A percentile compares a stretch with the other conserved stretches of the same genome.
Evolutionary conservation across 805 yeast species (phyloP).

Genomic region (Blastobotrys chiropterorum): DNA sequence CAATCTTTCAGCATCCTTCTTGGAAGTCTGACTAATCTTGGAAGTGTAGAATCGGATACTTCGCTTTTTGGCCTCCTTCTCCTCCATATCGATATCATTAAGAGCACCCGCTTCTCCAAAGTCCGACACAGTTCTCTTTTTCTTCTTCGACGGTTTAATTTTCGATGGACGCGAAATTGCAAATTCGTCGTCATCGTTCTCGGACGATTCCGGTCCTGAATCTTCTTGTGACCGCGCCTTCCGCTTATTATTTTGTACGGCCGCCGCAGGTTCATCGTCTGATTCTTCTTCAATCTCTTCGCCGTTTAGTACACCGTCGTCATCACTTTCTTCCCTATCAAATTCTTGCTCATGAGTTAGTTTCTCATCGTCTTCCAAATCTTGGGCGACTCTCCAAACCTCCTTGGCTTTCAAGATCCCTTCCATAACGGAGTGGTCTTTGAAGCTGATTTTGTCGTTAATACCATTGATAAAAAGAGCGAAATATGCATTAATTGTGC

Average conservation of each 20-base stretch:
- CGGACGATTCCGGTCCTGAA: not conserved
- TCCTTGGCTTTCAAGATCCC: slow-evolving; percentile 75
- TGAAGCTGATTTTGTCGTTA: slow-evolving; percentile 53
- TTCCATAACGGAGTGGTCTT: slow-evolving; percentile 88
- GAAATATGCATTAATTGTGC: slow-evolving; percentile 71
- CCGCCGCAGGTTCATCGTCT: slow-evolving; percentile 9
- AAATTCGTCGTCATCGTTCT: slow-evolving; percentile 31
- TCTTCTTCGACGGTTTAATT: slow-evolving; percentile 40
- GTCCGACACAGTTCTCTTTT: slow-evolving; percentile 40
- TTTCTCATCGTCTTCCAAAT: slow-evolving; percentile 34
- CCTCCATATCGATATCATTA: slow-evolving; percentile 81
- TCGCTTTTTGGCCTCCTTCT: slow-evolving; percentile 70
- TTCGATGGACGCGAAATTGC: slow-evolving; percentile 45
- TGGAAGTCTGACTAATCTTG: slow-evolving; percentile 76
- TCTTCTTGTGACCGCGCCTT: not conserved
- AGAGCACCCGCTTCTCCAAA: slow-evolving; percentile 59
- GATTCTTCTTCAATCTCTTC: slow-evolving; percentile 23
- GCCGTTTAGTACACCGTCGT: slow-evolving; percentile 3
- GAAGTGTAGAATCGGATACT: slow-evolving; percentile 93
- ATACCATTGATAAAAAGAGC: slow-evolving; percentile 61
- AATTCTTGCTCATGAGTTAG: slow-evolving; percentile 11
- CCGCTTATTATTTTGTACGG: slow-evolving; percentile 1
- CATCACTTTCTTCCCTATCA: slow-evolving; percentile 22
- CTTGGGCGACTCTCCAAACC: slow-evolving; percentile 79
- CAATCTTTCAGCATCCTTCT: slow-evolving; percentile 48